phyloP scores from a whole-genome alignment of 352 stramenopile genomes.

The Ophiocytium majus region DNA sequence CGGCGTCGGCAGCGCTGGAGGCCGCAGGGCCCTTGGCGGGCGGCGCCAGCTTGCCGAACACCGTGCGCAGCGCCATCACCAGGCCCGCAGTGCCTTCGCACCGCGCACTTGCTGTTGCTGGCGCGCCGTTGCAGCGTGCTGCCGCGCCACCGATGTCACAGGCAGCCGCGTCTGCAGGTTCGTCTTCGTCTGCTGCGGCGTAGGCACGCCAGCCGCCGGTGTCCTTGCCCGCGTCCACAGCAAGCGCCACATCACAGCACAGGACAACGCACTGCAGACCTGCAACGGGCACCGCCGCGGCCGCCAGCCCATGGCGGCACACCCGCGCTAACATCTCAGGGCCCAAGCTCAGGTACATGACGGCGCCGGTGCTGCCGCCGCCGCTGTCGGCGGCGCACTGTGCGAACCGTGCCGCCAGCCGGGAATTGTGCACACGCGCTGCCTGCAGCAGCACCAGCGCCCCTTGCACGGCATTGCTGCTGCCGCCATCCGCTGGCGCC shows the following conservation, averaged over 20 bases:
- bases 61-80: not conserved
- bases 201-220: not conserved
- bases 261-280: not conserved
- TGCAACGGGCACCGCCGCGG: not conserved
- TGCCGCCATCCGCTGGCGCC: too few relatives aligned
- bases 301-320: not conserved
- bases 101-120: not conserved
- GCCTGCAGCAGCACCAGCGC: not conserved
- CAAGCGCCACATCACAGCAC: not conserved
- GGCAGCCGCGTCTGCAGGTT: not conserved
- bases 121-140: not conserved
- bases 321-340: not conserved
- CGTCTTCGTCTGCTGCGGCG: not conserved
- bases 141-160: too few relatives aligned
- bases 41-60: too few relatives aligned
- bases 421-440: not conserved
- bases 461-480: too few relatives aligned
- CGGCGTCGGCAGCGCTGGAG: too few relatives aligned
- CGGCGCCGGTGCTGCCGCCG: not conserved
- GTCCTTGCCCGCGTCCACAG: not conserved
- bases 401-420: not conserved
- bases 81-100: not conserved
- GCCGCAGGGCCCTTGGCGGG: too few relatives aligned
- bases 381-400: not conserved
- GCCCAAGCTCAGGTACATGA: not conserved